These are phyloP conservation scores for Rossbeevera mucosa DNA, from an alignment of 768 basidiomycete species.

Conservation along the genomic window DNA sequence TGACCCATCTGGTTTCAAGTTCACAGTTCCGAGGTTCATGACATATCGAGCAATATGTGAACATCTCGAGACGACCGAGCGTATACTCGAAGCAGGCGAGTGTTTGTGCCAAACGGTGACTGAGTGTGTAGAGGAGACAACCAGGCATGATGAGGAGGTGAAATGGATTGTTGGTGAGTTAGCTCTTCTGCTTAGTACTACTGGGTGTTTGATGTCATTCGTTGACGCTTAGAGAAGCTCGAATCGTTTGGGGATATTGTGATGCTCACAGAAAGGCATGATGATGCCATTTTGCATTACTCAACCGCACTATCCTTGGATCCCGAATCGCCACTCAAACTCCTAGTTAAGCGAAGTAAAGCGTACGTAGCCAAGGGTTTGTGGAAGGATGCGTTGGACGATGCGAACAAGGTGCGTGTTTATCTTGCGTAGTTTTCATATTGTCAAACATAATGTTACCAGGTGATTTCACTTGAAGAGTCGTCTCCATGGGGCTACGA, in stretches of 20 bases:
- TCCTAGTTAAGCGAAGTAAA: background rate
- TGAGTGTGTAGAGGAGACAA: background rate
- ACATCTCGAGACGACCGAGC: background rate
- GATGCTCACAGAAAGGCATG: background rate
- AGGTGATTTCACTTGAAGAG: slow-evolving; percentile 4
- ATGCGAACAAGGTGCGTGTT: background rate
- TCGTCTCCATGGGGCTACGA: slow-evolving; percentile 2
- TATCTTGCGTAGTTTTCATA: background rate
- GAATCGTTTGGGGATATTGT: background rate
- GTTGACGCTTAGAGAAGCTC: background rate
- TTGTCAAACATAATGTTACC: background rate
- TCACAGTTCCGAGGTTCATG: background rate
- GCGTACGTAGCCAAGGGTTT: background rate
- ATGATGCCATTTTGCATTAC: background rate
- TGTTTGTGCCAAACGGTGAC: background rate
- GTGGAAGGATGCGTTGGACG: background rate
- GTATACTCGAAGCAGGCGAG: background rate
- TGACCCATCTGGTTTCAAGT: background rate
- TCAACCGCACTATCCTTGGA: background rate
- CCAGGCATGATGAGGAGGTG: background rate
- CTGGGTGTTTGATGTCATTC: background rate
- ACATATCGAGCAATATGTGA: background rate
- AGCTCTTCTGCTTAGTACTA: background rate
- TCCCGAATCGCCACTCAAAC: background rate
- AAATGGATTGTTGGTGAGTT: background rate